These are phyloP conservation scores for Wickerhamiella shivajii DNA, from an alignment of 805 yeast genomes.

Conservation along the genomic window DNA sequence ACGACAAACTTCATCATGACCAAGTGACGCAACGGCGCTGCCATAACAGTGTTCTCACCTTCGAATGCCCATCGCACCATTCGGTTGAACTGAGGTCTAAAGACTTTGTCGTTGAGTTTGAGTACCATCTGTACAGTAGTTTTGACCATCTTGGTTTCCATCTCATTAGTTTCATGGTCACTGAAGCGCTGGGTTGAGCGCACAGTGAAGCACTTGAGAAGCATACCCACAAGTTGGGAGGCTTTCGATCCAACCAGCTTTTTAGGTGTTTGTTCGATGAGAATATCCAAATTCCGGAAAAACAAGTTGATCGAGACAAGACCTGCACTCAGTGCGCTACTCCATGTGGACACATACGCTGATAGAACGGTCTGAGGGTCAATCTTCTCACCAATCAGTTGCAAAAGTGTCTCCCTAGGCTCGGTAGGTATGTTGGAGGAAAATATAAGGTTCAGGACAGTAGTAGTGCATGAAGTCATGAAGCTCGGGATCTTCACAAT, in stretches of 20 bases:
- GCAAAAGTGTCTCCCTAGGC: constrained; percentile 37
- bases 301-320: constrained; percentile 47
- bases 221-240: constrained; percentile 48
- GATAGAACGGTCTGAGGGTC: constrained; percentile 50
- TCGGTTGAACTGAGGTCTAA: constrained; percentile 81
- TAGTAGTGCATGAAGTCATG: constrained; percentile 51
- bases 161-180: constrained; percentile 58
- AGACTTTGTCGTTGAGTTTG: constrained; percentile 85
- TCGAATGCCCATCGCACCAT: constrained; percentile 85
- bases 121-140: constrained; percentile 66
- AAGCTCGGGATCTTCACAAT: constrained; percentile 78
- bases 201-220: constrained; percentile 58
- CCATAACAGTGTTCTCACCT: constrained; percentile 41
- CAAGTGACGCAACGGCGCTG: constrained; percentile 39
- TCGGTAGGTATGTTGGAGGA: constrained; percentile 33
- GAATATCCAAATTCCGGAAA: constrained; percentile 48
- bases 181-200: constrained; percentile 45
- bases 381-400: constrained; percentile 48
- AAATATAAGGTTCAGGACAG: constrained; percentile 41
- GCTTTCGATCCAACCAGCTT: constrained; percentile 63
- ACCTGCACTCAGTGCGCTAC: constrained; percentile 23
- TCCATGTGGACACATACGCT: constrained; percentile 53
- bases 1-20: constrained; percentile 79
- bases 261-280: constrained; percentile 55
- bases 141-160: constrained; percentile 61